Conservation (phyloP, 2,329 filamentous ascomycete genomes). For the Bertia moriformis region DNA sequence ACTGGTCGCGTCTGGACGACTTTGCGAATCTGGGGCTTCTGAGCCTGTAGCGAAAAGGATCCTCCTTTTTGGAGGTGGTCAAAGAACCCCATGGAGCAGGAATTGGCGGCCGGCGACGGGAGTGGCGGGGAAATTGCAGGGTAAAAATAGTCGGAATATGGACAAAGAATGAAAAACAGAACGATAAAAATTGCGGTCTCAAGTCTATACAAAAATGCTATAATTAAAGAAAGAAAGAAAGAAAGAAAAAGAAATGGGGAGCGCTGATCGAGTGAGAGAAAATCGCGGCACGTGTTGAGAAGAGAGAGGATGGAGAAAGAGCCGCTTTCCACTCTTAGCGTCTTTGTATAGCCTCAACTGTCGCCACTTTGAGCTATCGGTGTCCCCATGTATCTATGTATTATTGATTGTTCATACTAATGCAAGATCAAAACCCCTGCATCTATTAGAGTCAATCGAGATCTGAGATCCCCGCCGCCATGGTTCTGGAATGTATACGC, state of each 20-base stretch:
- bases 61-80: constrained; percentile 26
- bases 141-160: not conserved
- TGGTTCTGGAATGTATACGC: no score
- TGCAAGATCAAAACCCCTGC: no score
- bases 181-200: not conserved
- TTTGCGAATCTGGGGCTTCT: constrained; percentile 23
- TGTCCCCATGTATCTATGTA: not conserved
- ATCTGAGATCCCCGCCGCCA: no score
- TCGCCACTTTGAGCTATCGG: no score
- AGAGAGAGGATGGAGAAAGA: not conserved
- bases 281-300: no score
- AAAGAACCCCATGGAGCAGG: constrained; percentile 23
- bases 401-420: not conserved
- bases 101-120: not conserved
- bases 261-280: no score
- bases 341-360: no score
- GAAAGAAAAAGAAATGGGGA: no score
- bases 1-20: constrained; percentile 19
- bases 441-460: no score
- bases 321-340: no score
- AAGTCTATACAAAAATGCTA: not conserved
- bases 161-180: not conserved
- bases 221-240: not conserved
- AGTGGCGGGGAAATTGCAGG: not conserved
- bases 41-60: constrained; percentile 20